Base-by-base conservation (phyloP, 805 yeast species). In the Lachancea waltii region DNA sequence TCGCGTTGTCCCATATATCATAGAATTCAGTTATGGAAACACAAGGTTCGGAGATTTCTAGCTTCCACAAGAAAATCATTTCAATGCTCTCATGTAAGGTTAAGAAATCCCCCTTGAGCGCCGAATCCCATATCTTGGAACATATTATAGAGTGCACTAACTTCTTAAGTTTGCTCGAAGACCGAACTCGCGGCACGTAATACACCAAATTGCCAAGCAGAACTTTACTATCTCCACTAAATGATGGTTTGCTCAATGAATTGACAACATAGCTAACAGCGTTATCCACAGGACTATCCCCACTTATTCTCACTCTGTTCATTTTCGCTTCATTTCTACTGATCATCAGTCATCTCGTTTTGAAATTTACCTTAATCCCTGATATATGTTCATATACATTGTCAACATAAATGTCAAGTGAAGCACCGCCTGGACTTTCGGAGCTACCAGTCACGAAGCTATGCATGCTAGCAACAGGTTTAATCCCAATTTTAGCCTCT, bases 1-100 rank as follows among this genome's bases (percentile, higher is more conserved):
- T 38, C 10, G 41, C 39, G 1, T 28, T 10, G 36, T 54, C 42
- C 62, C 61, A 54, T 1, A 48, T 33, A 11, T 25, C n/a, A 38
- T 41, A 54, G 33, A 59, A 59, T 6, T 45, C 41, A 8, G 44
- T 25, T 11, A 54, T 15, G 5, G 49, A 22, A 7, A 59, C 26
- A 1, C 35, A 34, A 1, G 64, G 64, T 33, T 58, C 64, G 11
- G 63, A 58, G 3, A 59, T 54, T 24, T 53, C 48, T 15, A 58
- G 36, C 35, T 59, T 59, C 58, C 60, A 56, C 4, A 43, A 39
- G 7, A 52, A 45, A 8, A 58, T 47, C 6, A 50, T 47, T 26
- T 49, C 50, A 1, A 46, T 34, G 33, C 47, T 37, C 14, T 51
- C 51, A 17, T 44, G 45, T 6, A 54, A 24, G 22, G 38, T 35